A percentile compares a stretch with the other conserved stretches of the same genome.
Evolutionary conservation across 129 eudicot genomes (phyloP).

Genomic region (Logfia minima): DNA sequence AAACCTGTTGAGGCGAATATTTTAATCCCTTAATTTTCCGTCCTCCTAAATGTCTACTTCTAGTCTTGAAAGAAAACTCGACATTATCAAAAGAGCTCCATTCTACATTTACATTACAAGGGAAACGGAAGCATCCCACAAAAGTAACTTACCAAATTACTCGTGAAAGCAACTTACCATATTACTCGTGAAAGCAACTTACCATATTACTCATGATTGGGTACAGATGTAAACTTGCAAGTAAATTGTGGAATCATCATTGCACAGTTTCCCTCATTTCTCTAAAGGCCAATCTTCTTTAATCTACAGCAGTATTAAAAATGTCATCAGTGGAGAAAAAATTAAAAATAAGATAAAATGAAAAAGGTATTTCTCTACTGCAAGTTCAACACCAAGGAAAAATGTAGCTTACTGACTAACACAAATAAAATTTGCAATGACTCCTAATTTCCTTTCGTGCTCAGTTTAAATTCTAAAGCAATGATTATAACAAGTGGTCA

Average conservation of each 20-base stretch:
- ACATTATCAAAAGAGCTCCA: neutral
- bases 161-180: slow-evolving; percentile 43
- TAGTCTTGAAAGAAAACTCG: slow-evolving; percentile 3
- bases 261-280: slow-evolving; percentile 21
- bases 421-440: neutral
- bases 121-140: neutral
- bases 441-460: neutral
- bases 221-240: slow-evolving; percentile 15
- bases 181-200: slow-evolving; percentile 41
- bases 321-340: neutral
- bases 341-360: too few species aligned
- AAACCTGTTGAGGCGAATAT: neutral
- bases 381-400: neutral
- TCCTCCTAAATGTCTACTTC: neutral
- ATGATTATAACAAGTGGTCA: too few species aligned
- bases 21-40: neutral
- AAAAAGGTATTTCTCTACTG: neutral
- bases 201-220: slow-evolving; percentile 48
- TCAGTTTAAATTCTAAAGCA: neutral
- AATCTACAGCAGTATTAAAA: slow-evolving; percentile 10
- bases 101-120: neutral
- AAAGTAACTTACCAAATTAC: slow-evolving; percentile 40
- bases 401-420: neutral
- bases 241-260: slow-evolving; percentile 26
- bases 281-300: slow-evolving; percentile 17